Conservation (phyloP, 2,329 filamentous ascomycete genomes). For the Sarocladiaceae sp. region DNA sequence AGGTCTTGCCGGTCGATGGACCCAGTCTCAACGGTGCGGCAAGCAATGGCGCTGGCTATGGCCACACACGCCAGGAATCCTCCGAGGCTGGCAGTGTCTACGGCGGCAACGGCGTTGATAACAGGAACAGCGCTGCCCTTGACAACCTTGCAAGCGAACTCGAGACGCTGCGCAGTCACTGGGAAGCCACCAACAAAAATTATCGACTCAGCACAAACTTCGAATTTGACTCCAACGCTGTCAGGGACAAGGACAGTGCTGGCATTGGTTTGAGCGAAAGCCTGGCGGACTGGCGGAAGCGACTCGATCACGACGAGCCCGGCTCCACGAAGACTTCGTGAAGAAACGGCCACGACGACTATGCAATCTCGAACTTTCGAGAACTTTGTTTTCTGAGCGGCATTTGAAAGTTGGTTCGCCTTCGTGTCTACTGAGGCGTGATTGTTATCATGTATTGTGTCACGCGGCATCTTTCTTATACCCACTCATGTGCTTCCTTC, state of each 20-base stretch:
- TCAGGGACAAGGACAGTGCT: conserved; percentile 38
- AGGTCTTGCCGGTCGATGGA: conserved; percentile 28
- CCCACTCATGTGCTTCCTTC: conserved; percentile 27
- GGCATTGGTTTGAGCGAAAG: conserved; percentile 60
- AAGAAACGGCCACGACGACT: background rate
- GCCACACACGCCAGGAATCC: conserved; percentile 50
- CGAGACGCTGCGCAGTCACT: conserved; percentile 83
- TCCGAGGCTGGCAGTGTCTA: conserved; percentile 61
- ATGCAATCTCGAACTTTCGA: background rate
- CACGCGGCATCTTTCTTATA: conserved; percentile 12
- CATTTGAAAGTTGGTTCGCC: background rate
- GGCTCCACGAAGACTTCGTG: conserved; percentile 1
- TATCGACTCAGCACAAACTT: conserved; percentile 88
- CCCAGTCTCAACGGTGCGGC: conserved; percentile 31
- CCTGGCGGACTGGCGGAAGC: conserved; percentile 74
- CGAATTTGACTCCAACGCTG: conserved; percentile 64
- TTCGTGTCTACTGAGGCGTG: background rate
- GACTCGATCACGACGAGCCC: conserved; percentile 55
- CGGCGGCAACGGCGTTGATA: conserved; percentile 41
- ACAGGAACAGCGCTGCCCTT: conserved; percentile 63
- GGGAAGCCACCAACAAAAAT: conserved; percentile 94
- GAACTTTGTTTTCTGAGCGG: background rate
- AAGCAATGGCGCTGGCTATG: conserved; percentile 34
- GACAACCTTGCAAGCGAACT: conserved; percentile 91
- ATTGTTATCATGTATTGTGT: conserved; percentile 9